Evolutionary conservation across 1,139 yeast species (phyloP), one percentile per base, ranked within the genome.

Genomic region (Scheffersomyces insectosa): DNA sequence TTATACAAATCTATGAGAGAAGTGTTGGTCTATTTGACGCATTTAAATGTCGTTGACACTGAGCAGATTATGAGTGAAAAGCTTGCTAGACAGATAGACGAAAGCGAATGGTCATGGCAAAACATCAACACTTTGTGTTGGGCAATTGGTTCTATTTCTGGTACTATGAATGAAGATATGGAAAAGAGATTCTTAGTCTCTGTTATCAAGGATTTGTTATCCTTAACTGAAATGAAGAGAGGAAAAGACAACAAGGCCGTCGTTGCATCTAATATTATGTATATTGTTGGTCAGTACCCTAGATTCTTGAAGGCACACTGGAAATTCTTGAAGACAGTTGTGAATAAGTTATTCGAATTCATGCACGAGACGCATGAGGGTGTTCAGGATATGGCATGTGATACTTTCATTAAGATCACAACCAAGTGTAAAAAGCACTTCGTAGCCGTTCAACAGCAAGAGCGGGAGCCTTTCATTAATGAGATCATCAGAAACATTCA

Each of bases 301-400:
- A 77, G 99, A 61, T 95, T 95, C 60, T 77, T 93, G 63, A 91
- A 90, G 59, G 98, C 99, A 8, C 99, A 93, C 66, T 93, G 99
- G 99, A 88, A 88, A 66, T 95, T 93, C 59, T 74, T 95, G 62
- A 91, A 91, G 66, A 93, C 99, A 0, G 99, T 93, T 38, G 93
- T 93, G 49, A 86, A 89, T 69, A 93, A 93, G 66, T 77, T 93
- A 57, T 93, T 93, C 68, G 99, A 95, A 67, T 93, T 93, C 60
- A 93, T 93, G 99, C 99, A 93, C 70, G 99, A 93, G 74, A 90
- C 97, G 25, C 99, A 93, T 65, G 99, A 91, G 67, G 99, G 98
- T 70, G 99, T 93, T 50, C 99, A 93, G 72, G 99, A 93, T 68
- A 93, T 93, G 99, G 99, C 99, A 8, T 93, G 99, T 75, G 99